Conservation (phyloP, 2,329 filamentous ascomycete genomes). For the Diaporthe sp. region DNA sequence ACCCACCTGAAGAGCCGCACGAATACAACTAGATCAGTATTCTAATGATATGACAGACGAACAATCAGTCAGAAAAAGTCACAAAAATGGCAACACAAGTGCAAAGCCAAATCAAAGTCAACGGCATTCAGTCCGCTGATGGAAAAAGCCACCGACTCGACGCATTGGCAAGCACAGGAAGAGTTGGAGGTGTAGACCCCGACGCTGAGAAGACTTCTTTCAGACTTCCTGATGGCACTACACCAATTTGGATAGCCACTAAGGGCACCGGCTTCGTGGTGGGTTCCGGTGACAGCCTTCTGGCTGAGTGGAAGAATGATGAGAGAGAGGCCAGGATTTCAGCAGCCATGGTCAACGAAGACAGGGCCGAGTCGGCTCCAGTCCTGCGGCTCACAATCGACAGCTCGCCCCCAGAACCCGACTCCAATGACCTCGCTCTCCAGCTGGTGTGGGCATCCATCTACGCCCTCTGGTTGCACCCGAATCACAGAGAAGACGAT, state of each 20-base stretch:
- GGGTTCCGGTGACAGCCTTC: constrained; percentile 18
- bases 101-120: constrained; percentile 17
- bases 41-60: background rate
- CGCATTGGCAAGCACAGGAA: background rate
- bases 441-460: constrained; percentile 36
- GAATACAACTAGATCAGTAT: background rate
- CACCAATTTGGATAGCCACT: constrained; percentile 32
- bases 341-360: constrained; percentile 41
- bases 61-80: background rate
- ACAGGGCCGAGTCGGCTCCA: constrained; percentile 36
- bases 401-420: background rate
- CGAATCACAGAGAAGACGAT: constrained; percentile 31
- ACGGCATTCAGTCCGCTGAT: constrained; percentile 1
- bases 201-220: constrained; percentile 25
- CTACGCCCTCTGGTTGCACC: constrained; percentile 41
- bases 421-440: constrained; percentile 20
- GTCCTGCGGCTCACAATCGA: constrained; percentile 24
- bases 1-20: background rate
- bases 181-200: background rate
- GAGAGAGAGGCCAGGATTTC: constrained; percentile 36
- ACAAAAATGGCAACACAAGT: constrained; percentile 25
- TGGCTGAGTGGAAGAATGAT: constrained; percentile 34
- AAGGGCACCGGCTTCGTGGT: constrained; percentile 3
- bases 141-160: background rate
- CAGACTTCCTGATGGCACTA: constrained; percentile 39